phyloP scores from a whole-genome alignment of 139 green algal genomes.

The Chlorella sp. region DNA sequence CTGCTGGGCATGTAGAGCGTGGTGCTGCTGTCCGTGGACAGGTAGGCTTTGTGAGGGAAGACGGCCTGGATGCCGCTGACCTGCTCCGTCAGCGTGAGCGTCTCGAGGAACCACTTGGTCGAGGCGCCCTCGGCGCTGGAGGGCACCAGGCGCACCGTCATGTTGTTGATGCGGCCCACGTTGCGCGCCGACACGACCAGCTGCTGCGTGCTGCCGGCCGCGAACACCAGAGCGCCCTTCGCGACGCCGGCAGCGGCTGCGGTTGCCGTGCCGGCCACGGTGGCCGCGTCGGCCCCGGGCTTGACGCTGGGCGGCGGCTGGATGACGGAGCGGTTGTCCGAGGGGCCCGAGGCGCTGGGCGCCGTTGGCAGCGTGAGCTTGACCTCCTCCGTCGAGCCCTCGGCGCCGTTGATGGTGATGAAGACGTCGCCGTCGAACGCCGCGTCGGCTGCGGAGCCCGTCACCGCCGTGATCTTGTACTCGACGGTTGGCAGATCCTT shows the following conservation, averaged over 20 bases:
- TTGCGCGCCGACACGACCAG: neutral
- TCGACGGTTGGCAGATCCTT: constrained; percentile 9
- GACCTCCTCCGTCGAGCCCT: constrained; percentile 8
- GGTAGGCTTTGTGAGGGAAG: neutral
- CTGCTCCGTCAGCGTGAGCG: constrained; percentile 1
- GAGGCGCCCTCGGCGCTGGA: neutral
- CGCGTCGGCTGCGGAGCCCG: neutral
- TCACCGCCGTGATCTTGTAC: constrained; percentile 7
- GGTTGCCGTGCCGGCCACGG: neutral
- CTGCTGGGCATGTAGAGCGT: neutral
- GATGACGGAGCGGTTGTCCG: no score
- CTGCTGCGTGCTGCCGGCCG: neutral
- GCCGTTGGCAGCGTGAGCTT: neutral
- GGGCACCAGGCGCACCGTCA: neutral
- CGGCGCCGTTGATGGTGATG: constrained; percentile 4
- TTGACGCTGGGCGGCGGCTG: neutral
- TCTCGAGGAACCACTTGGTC: constrained; percentile 1
- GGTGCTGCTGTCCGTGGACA: neutral
- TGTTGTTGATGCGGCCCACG: constrained; percentile 4
- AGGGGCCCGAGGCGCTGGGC: no score
- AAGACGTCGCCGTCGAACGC: constrained; percentile 12
- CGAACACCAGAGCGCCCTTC: neutral
- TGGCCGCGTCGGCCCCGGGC: neutral
- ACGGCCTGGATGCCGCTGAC: neutral
- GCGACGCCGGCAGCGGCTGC: neutral